Conservation (phyloP, 208 protist genomes). For the Herpetomonas tarakana region DNA sequence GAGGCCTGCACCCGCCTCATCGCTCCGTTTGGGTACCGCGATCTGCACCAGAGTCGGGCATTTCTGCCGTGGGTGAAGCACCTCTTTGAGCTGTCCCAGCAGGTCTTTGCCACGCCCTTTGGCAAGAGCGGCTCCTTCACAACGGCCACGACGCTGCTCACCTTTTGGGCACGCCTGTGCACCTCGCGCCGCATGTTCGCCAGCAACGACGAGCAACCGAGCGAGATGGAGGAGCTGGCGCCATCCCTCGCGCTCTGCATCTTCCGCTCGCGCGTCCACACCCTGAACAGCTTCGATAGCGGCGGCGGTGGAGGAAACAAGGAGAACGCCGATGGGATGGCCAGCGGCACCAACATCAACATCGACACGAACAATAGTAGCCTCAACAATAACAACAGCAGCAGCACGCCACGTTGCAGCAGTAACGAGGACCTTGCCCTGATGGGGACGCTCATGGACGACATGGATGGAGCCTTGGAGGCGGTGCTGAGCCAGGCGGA, state of each 20-base stretch:
- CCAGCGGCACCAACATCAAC: too few relatives aligned
- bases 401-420: neutral
- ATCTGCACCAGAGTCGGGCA: slow-evolving; percentile 38
- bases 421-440: neutral
- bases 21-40: slow-evolving; percentile 70
- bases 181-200: slow-evolving; percentile 60
- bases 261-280: slow-evolving; percentile 44
- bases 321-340: too few relatives aligned
- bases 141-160: slow-evolving; percentile 55
- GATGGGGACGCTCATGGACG: slow-evolving; percentile 11
- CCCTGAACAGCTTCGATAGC: slow-evolving; percentile 3
- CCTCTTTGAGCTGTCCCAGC: slow-evolving; percentile 39
- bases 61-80: slow-evolving; percentile 50
- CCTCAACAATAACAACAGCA: slow-evolving; percentile 6
- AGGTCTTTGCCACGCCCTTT: slow-evolving; percentile 67
- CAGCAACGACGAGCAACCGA: slow-evolving; percentile 22
- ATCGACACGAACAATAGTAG: neutral
- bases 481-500: slow-evolving; percentile 55
- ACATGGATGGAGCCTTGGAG: slow-evolving; percentile 47
- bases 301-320: neutral
- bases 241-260: slow-evolving; percentile 42
- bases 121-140: slow-evolving; percentile 67
- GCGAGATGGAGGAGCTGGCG: slow-evolving; percentile 52
- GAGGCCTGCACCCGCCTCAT: slow-evolving; percentile 59
- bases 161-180: slow-evolving; percentile 64